Evolutionary conservation across 2,329 filamentous ascomycete species (phyloP).

Genomic region (Sporothrix variecibatus): DNA sequence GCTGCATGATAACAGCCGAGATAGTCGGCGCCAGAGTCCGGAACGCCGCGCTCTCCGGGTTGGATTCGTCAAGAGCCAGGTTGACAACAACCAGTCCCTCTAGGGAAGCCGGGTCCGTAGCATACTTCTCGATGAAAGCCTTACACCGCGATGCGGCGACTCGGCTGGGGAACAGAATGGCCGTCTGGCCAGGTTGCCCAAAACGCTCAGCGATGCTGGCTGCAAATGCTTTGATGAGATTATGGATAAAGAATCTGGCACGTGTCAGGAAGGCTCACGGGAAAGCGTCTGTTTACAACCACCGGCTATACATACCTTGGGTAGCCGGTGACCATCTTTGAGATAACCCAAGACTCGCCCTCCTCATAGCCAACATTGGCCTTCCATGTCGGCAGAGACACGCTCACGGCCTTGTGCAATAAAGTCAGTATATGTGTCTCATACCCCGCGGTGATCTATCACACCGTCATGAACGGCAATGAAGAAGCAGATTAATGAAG

Average conservation of each 20-base stretch:
- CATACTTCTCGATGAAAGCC: conserved; percentile 67
- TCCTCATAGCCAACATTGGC: conserved; percentile 94
- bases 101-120: conserved; percentile 50
- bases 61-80: conserved; percentile 62
- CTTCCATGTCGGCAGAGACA: conserved; percentile 91
- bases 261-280: not conserved
- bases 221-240: conserved; percentile 73
- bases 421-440: not conserved
- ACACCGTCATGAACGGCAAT: not conserved
- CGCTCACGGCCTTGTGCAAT: conserved; percentile 76
- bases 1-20: conserved; percentile 71
- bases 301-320: conserved; percentile 60
- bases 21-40: conserved; percentile 60
- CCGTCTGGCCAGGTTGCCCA: conserved; percentile 63
- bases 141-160: conserved; percentile 71
- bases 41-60: conserved; percentile 54
- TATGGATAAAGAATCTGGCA: conserved; percentile 85
- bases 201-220: conserved; percentile 65
- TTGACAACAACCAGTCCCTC: conserved; percentile 59
- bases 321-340: conserved; percentile 86
- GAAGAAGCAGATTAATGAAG: not conserved
- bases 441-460: not conserved
- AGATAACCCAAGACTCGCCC: conserved; percentile 81
- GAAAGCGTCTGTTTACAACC: not conserved
- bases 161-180: conserved; percentile 80